Conservation (phyloP, 345 rosid genomes). For the Moringa oleifera region DNA sequence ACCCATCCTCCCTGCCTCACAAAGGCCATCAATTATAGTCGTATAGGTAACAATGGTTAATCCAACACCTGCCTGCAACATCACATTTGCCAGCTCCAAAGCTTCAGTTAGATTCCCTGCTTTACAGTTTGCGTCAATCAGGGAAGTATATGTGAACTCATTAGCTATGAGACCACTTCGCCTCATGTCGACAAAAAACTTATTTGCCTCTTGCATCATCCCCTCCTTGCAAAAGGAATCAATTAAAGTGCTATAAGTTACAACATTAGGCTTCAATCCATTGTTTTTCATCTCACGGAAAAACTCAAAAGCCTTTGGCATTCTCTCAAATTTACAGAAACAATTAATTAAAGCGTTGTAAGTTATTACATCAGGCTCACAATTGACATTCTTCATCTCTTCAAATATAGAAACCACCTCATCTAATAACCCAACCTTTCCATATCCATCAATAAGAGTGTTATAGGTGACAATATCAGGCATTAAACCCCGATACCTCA, state of each 20-base stretch:
- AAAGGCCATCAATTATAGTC: constrained; percentile 51
- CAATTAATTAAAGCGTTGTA: constrained; percentile 59
- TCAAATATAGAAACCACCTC: constrained; percentile 35
- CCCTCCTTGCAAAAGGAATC: constrained; percentile 69
- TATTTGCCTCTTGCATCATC: constrained; percentile 57
- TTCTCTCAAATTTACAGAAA: constrained; percentile 42
- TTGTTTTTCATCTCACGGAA: constrained; percentile 44
- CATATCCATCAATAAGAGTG: constrained; percentile 62
- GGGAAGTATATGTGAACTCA: constrained; percentile 61
- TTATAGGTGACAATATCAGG: constrained; percentile 74
- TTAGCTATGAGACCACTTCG: constrained; percentile 57
- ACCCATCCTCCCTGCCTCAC: constrained; percentile 39
- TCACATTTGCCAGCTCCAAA: constrained; percentile 53
- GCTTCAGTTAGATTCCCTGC: constrained; percentile 44
- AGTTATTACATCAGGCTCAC: constrained; percentile 56
- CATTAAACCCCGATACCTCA: constrained; percentile 45
- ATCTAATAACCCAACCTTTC: constrained; percentile 51
- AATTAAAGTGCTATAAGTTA: constrained; percentile 61
- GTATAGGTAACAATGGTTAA: constrained; percentile 62
- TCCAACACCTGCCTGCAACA: constrained; percentile 37
- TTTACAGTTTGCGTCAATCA: constrained; percentile 67
- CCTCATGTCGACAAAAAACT: constrained; percentile 64
- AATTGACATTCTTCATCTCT: constrained; percentile 50
- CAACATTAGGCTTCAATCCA: constrained; percentile 53
- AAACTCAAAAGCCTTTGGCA: constrained; percentile 45